A percentile compares a stretch with the other conserved stretches of the same genome.
phyloP scores from a whole-genome alignment of 2,329 filamentous ascomycete species.

The Talaromyces pinophilus region DNA sequence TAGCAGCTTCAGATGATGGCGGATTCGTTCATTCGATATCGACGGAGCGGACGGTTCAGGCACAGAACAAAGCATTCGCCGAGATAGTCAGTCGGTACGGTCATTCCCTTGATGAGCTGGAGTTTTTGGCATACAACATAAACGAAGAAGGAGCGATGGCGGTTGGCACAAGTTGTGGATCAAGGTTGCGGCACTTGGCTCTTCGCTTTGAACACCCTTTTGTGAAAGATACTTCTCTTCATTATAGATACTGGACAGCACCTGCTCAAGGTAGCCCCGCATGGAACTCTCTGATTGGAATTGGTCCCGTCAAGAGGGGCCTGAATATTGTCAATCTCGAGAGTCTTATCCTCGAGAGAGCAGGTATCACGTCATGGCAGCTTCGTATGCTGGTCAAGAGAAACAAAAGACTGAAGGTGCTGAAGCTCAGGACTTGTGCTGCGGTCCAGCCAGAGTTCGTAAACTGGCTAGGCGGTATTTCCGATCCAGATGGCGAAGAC shows the following conservation, averaged over 20 bases:
- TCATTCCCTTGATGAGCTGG: constrained; percentile 32
- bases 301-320: constrained; percentile 28
- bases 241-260: constrained; percentile 33
- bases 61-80: constrained; percentile 32
- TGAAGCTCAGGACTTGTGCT: constrained; percentile 37
- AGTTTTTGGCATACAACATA: constrained; percentile 37
- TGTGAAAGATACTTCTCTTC: constrained; percentile 35
- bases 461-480: constrained; percentile 36
- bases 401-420: constrained; percentile 32
- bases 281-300: constrained; percentile 37
- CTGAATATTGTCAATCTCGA: constrained; percentile 31
- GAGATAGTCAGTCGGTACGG: constrained; percentile 32
- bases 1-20: not conserved
- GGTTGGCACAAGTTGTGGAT: constrained; percentile 28
- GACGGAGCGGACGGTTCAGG: constrained; percentile 27
- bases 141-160: constrained; percentile 33
- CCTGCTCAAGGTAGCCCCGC: constrained; percentile 31
- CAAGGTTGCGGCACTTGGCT: constrained; percentile 34
- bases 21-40: not conserved
- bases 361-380: constrained; percentile 39
- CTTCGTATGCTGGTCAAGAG: constrained; percentile 35
- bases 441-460: constrained; percentile 39
- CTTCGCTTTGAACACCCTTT: constrained; percentile 40
- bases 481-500: constrained; percentile 24
- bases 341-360: constrained; percentile 35